Evolutionary conservation across 495 filamentous ascomycete genomes (phyloP).

Genomic region (Umbilicaria muhlenbergii): DNA sequence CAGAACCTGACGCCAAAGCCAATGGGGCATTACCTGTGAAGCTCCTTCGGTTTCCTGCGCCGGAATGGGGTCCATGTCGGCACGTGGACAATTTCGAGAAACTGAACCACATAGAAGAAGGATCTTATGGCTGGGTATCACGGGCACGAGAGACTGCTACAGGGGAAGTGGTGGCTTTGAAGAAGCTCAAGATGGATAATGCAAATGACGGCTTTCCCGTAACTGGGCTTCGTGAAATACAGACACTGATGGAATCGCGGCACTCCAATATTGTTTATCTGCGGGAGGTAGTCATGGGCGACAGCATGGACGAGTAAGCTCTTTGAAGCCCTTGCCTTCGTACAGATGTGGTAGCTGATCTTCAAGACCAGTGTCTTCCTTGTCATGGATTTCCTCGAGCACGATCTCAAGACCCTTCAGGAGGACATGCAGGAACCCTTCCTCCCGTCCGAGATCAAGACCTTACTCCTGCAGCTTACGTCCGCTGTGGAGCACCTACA

Average conservation of each 20-base stretch:
- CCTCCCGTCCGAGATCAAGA: conserved; percentile 83
- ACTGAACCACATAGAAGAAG: conserved; percentile 94
- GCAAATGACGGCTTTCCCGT: conserved; percentile 77
- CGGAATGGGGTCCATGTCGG: conserved; percentile 56
- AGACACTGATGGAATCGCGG: conserved; percentile 43
- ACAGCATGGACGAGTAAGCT: conserved; percentile 59
- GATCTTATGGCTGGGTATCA: conserved; percentile 89
- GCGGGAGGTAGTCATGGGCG: conserved; percentile 74
- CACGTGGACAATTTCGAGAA: conserved; percentile 82
- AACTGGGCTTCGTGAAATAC: conserved; percentile 82
- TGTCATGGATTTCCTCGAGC: conserved; percentile 96
- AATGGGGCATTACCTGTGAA: conserved; percentile 15
- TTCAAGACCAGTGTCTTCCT: conserved; percentile 58
- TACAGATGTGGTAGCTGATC: conserved; percentile 8
- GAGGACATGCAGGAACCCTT: conserved; percentile 93
- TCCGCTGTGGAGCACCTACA: conserved; percentile 80
- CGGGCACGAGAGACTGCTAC: conserved; percentile 66
- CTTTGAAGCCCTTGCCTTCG: conserved; percentile 7
- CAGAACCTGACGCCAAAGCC: conserved; percentile 20
- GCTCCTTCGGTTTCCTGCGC: conserved; percentile 55
- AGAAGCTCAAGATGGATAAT: conserved; percentile 86
- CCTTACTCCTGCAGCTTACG: conserved; percentile 66
- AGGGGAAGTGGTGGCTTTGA: conserved; percentile 79
- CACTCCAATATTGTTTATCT: conserved; percentile 70
- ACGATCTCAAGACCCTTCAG: conserved; percentile 88